Evolutionary conservation across 805 yeast genomes (phyloP), one percentile per base, ranked within the genome.

Genomic region (Diddensiella transvaalensis): DNA sequence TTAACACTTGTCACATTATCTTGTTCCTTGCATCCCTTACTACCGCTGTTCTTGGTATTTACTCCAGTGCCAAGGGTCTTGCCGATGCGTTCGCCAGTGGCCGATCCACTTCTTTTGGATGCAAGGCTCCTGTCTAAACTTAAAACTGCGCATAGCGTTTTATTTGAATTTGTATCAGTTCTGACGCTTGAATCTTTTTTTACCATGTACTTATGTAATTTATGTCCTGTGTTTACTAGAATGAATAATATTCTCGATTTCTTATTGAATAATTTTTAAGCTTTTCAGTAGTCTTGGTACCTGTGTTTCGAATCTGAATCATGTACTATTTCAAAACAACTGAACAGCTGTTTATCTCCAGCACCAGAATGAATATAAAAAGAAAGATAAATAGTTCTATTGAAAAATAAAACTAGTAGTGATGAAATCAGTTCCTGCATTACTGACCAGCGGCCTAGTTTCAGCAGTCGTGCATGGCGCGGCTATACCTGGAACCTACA

Each of bases 1-100:
- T 47, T 45, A 60, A 65, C 47, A 33, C 51, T 15, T 41, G 49
- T 42, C 44, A 58, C 41, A 55, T 64, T 19, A 11, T 61, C 22
- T 47, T 66, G 38, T 57, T 62, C 54, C 55, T 67, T 5, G 67
- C 67, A 23, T 58, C 66, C 22, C 60, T 64, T 18, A 60, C 66
- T 21, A 55, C 63, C 30, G 63, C 62, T 21, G 64, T 59, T 22
- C 53, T 64, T 23, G 64, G 68, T 33, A 44, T 55, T 48, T 64
- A 64, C 43, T 61, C 66, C 4, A 48, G 55, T 22, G 47, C 55
- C 23, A 38, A 48, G 53, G 18, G 40, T 35, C 46, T 58, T 24
- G 49, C 48, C 18, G 54, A 33, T 13, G 55, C 59, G 8, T 57
- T 46, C 38, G 41, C 45, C 8, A 42, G 45, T 3, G 45, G 51